These are phyloP conservation scores for Curvularia hawaiiensis DNA, from an alignment of 2,329 filamentous ascomycete species.

Conservation along the genomic window DNA sequence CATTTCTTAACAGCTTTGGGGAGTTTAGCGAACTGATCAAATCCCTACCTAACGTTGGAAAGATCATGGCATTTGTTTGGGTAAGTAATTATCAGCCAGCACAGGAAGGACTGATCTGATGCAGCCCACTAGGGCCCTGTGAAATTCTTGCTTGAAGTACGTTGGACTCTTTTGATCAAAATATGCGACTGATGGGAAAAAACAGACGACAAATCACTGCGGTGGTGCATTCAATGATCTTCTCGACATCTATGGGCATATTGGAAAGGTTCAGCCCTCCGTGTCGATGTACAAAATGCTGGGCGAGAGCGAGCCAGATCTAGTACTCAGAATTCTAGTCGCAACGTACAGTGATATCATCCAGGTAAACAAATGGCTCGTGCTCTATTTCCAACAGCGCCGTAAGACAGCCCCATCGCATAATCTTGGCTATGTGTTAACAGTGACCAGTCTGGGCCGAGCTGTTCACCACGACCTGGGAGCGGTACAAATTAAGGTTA, in stretches of 20 bases:
- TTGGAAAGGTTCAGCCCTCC: conserved; percentile 30
- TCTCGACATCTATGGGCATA: conserved; percentile 23
- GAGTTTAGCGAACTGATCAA: conserved; percentile 29
- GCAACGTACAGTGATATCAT: conserved; percentile 12
- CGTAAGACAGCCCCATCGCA: conserved; percentile 3
- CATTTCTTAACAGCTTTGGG: conserved; percentile 32
- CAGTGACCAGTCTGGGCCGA: conserved; percentile 30
- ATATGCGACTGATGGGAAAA: background rate
- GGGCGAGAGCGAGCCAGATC: background rate
- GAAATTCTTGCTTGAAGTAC: background rate
- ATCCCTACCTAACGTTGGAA: background rate
- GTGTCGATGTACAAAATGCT: conserved; percentile 17
- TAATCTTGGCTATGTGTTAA: background rate
- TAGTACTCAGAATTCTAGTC: conserved; percentile 2
- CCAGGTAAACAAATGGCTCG: conserved; percentile 18
- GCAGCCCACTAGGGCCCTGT: background rate
- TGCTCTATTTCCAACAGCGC: conserved; percentile 18
- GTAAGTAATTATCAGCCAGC: background rate
- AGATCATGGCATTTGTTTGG: background rate
- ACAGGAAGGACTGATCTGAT: background rate
- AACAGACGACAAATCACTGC: conserved; percentile 9
- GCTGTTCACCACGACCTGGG: conserved; percentile 33
- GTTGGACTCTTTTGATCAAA: background rate
- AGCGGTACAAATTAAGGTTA: conserved; percentile 23
- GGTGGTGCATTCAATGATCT: conserved; percentile 14